Conservation (phyloP, 2,329 filamentous ascomycete genomes). For the Ophiocordyceps unilateralis region DNA sequence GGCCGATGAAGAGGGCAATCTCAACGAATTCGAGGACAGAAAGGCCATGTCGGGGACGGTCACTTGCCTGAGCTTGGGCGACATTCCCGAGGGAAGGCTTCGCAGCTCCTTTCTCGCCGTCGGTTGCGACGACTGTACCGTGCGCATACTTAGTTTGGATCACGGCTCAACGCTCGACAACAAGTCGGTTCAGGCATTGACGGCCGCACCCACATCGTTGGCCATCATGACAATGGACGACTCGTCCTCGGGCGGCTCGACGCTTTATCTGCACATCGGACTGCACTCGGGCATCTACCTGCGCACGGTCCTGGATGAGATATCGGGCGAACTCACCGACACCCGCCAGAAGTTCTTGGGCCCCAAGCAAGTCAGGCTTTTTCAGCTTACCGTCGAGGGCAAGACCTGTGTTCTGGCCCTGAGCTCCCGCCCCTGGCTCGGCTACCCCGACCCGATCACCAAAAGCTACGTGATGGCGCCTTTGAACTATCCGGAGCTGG, state of each 20-base stretch:
- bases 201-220: conserved; percentile 73
- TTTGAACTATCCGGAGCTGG: conserved; percentile 69
- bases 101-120: conserved; percentile 89
- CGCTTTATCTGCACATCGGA: conserved; percentile 88
- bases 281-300: conserved; percentile 92
- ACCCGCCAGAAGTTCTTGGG: conserved; percentile 90
- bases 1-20: conserved; percentile 77
- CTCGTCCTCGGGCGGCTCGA: conserved; percentile 73
- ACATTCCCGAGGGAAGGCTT: conserved; percentile 76
- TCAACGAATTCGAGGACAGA: conserved; percentile 89
- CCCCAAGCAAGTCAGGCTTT: conserved; percentile 75
- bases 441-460: conserved; percentile 76
- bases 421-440: conserved; percentile 89
- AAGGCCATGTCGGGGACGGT: conserved; percentile 92
- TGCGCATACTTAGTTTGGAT: conserved; percentile 78
- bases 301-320: conserved; percentile 82
- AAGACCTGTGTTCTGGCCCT: conserved; percentile 76
- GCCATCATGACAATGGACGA: conserved; percentile 94
- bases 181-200: conserved; percentile 86
- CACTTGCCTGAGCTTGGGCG: conserved; percentile 82
- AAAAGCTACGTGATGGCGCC: conserved; percentile 86
- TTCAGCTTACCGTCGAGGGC: conserved; percentile 74
- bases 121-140: conserved; percentile 90
- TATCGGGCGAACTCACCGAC: conserved; percentile 89
- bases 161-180: conserved; percentile 82